Evolutionary conservation across 345 rosid genomes (phyloP).

Genomic region (Microthlaspi erraticum): DNA sequence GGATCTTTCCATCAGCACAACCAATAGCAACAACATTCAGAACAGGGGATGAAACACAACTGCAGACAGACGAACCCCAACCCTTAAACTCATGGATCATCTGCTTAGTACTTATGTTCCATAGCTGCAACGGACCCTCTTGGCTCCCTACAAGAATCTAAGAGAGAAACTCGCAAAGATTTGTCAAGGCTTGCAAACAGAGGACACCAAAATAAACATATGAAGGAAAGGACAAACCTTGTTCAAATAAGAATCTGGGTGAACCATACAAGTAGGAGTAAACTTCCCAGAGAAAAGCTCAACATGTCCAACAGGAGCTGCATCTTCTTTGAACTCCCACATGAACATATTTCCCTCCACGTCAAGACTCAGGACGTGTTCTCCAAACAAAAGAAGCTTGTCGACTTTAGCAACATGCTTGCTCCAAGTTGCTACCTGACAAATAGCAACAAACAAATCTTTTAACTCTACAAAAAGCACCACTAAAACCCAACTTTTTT

Average conservation of each 20-base stretch:
- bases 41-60: constrained; percentile 93
- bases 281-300: constrained; percentile 60
- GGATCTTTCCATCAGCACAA: constrained; percentile 93
- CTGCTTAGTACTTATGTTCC: constrained; percentile 93
- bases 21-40: constrained; percentile 93
- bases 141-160: constrained; percentile 89
- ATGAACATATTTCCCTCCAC: constrained; percentile 70
- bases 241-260: constrained; percentile 92
- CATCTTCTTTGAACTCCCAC: constrained; percentile 78
- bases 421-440: constrained; percentile 85
- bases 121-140: constrained; percentile 87
- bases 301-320: constrained; percentile 68
- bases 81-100: constrained; percentile 81
- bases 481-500: constrained; percentile 2
- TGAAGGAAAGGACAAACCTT: constrained; percentile 55
- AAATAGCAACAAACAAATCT: constrained; percentile 29
- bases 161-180: background rate
- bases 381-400: constrained; percentile 78
- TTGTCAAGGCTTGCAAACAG: background rate
- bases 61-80: constrained; percentile 74
- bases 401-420: constrained; percentile 79
- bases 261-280: constrained; percentile 83
- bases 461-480: background rate
- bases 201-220: background rate
- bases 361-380: constrained; percentile 77